These are phyloP conservation scores for Globisporangium camurandrum DNA, from an alignment of 352 stramenopile species.

Conservation along the genomic window DNA sequence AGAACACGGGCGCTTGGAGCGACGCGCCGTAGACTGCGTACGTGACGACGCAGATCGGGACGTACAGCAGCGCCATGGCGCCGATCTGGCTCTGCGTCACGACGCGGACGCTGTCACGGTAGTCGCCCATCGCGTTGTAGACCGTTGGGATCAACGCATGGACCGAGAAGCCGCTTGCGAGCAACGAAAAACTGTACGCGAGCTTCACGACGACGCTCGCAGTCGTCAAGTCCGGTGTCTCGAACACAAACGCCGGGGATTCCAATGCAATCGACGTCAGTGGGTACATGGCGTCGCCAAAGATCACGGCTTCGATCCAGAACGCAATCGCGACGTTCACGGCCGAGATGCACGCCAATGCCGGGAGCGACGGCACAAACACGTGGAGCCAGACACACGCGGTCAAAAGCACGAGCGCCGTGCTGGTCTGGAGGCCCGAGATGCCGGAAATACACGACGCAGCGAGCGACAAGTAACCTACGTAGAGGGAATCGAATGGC, in stretches of 20 bases:
- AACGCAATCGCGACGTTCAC: conserved; percentile 74
- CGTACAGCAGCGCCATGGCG: conserved; percentile 47
- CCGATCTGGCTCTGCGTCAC: conserved; percentile 42
- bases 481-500: neutral
- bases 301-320: conserved; percentile 77
- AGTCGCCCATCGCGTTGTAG: conserved; percentile 65
- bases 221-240: conserved; percentile 48
- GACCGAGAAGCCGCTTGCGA: conserved; percentile 57
- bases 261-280: conserved; percentile 66
- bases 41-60: conserved; percentile 69
- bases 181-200: conserved; percentile 64
- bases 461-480: conserved; percentile 45
- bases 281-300: conserved; percentile 77
- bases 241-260: conserved; percentile 54
- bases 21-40: conserved; percentile 74
- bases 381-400: conserved; percentile 60
- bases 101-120: conserved; percentile 40
- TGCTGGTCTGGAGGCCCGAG: conserved; percentile 41
- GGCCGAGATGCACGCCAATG: conserved; percentile 47
- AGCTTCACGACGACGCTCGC: conserved; percentile 49
- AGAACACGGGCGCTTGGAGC: conserved; percentile 69
- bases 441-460: conserved; percentile 55
- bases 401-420: conserved; percentile 43
- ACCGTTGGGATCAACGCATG: conserved; percentile 70
- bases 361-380: conserved; percentile 51